Percentiles rank a stretch among this genome's conserved stretches.
These are phyloP conservation scores for Xylaria sp. DNA, from an alignment of 2,329 filamentous ascomycete genomes.

Conservation along the genomic window DNA sequence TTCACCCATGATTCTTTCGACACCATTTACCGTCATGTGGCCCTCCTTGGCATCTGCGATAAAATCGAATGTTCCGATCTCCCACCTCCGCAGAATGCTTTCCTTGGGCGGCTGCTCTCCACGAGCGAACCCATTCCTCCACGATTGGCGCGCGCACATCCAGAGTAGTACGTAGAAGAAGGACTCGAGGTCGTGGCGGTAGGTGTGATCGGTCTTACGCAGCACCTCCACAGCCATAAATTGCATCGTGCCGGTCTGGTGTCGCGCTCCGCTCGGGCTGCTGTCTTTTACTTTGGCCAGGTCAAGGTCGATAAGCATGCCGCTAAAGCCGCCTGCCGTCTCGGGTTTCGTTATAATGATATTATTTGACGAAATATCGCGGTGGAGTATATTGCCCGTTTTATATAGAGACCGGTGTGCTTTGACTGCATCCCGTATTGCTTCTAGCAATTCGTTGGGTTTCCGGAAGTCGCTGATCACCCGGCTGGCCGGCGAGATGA, in stretches of 20 bases:
- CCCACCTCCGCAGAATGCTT: neutral
- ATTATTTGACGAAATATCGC: conserved; percentile 33
- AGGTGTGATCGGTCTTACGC: conserved; percentile 30
- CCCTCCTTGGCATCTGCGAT: neutral
- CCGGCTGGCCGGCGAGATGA: conserved; percentile 3
- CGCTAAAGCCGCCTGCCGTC: conserved; percentile 16
- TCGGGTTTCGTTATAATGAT: conserved; percentile 30
- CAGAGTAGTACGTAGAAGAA: conserved; percentile 39
- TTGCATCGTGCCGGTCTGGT: conserved; percentile 10
- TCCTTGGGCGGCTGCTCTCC: neutral
- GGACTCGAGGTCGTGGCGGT: conserved; percentile 36
- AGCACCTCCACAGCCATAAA: conserved; percentile 38
- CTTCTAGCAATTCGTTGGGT: conserved; percentile 23
- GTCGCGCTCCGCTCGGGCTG: neutral
- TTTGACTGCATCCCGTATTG: conserved; percentile 32
- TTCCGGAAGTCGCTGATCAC: conserved; percentile 5
- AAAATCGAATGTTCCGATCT: neutral
- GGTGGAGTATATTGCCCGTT: conserved; percentile 32
- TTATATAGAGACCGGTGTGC: conserved; percentile 32
- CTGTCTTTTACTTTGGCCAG: conserved; percentile 23
- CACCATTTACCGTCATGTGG: neutral
- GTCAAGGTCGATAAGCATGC: conserved; percentile 38
- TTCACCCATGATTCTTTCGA: no score
- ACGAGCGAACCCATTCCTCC: neutral
- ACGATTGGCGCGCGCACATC: conserved; percentile 23